Base-by-base conservation (phyloP, 1,284 basidiomycete species). In the Lentinula novae-zelandiae region DNA sequence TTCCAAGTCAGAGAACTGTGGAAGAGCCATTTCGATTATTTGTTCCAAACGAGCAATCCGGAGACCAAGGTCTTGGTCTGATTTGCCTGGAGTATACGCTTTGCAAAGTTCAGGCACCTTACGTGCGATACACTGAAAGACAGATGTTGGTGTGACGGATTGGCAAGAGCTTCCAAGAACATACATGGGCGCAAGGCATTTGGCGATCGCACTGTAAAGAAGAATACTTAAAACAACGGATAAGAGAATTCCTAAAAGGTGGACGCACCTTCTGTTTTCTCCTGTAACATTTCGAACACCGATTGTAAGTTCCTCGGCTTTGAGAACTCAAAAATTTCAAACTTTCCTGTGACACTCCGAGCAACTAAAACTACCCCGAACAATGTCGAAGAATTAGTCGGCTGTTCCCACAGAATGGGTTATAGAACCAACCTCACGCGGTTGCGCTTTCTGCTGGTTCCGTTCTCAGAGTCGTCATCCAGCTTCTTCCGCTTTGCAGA, bases 71-170 rank as follows among this genome's bases (percentile, higher is more conserved):
- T 93, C 90, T 70, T 92, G 88, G 71, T 93, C 91, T 9, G 84
- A 80, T 71, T 92, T 93, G 56, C 90, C 90, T 6, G 90, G 91
- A 6, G 89, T 92, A 69, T 93, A 93, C 0, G 90, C 86, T 71
- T 90, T 90, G 77, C 90, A 93, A 46, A 93, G 76, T 63, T 93
- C 90, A 33, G 90, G 90, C 0, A 93, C 90, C 71, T 91, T 92
- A 67, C 91, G 84, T 61, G 90, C 85, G 63, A 92, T 74, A 66
- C 90, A 93, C 89, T 92, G 64, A 17, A 59, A 54, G 60, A 63
- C 53, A 15, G 20, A 44, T 62, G 62, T 48, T 22, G 44, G n/a
- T 7, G 13, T n/a, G n/a, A 17, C 5, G 38, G 9, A 39, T 44
- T 17, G 3, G 27, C 27, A 46, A n/a, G 15, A 10, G 3, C 27